Conservation (phyloP, 495 filamentous ascomycete genomes). For the Aspergillus saccharolyticus region DNA sequence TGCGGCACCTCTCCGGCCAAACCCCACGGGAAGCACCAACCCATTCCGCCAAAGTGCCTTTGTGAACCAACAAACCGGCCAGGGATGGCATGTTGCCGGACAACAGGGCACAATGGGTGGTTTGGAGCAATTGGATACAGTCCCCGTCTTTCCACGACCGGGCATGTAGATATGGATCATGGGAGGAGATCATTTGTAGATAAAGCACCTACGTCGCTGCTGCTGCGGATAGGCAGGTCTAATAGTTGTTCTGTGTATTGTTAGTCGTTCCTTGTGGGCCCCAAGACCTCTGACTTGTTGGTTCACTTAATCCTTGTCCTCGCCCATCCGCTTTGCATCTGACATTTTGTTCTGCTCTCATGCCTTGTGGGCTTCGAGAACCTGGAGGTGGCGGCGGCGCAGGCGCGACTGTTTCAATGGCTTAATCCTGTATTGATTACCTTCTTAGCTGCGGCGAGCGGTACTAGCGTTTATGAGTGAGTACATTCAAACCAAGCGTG, state of each 20-base stretch:
- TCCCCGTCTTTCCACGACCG: constrained; percentile 83
- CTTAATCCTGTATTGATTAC: too few relatives aligned
- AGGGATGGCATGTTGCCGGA: constrained; percentile 72
- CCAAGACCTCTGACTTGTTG: constrained; percentile 4
- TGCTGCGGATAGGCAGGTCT: not conserved
- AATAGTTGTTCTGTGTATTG: not conserved
- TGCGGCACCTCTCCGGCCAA: constrained; percentile 52
- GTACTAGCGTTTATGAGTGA: too few relatives aligned
- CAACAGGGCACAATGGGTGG: constrained; percentile 79
- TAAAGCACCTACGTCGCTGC: not conserved
- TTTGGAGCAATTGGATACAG: constrained; percentile 68
- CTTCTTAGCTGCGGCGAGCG: too few relatives aligned
- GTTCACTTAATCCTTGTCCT: constrained; percentile 2
- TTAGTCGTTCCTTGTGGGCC: constrained; percentile 4
- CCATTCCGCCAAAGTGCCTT: constrained; percentile 88
- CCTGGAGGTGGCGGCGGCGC: constrained; percentile 11
- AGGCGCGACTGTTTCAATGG: constrained; percentile 2
- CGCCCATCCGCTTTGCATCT: not conserved
- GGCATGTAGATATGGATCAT: constrained; percentile 32
- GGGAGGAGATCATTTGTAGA: constrained; percentile 10
- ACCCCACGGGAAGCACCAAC: constrained; percentile 85
- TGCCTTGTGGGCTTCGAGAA: not conserved
- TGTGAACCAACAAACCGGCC: constrained; percentile 78
- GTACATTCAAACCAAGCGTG: too few relatives aligned
- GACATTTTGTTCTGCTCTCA: not conserved